A percentile compares a stretch with the other conserved stretches of the same genome.
Evolutionary conservation across 371 early-diverging fungal genomes (phyloP).

Genomic region (Caulochytrium protostelioides): DNA sequence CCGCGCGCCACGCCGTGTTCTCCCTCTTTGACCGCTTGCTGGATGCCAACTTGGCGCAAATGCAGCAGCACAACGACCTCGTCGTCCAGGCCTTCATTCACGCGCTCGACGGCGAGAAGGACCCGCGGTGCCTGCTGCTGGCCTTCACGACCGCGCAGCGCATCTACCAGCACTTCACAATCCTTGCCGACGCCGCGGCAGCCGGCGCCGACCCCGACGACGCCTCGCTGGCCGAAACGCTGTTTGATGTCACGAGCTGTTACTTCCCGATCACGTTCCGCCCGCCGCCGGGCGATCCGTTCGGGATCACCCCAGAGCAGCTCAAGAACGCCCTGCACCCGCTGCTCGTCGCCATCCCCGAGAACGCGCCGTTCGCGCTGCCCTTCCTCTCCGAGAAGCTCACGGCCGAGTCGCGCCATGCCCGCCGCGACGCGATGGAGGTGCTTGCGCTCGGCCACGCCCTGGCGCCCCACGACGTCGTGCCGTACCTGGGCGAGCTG

Average conservation of each 20-base stretch:
- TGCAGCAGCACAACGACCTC: slow-evolving; percentile 30
- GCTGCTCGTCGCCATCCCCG: no score
- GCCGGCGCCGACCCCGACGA: background rate
- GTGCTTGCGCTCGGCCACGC: background rate
- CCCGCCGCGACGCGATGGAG: background rate
- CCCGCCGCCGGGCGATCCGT: slow-evolving; percentile 79
- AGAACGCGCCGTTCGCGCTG: no score
- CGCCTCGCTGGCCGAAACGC: background rate
- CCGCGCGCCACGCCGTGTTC: slow-evolving; percentile 26
- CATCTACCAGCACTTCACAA: slow-evolving; percentile 45
- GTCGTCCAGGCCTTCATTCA: slow-evolving; percentile 64
- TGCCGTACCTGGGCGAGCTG: no score
- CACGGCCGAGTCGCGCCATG: background rate
- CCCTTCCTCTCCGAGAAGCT: background rate
- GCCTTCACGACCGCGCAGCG: slow-evolving; percentile 50
- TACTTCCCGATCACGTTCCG: slow-evolving; percentile 97
- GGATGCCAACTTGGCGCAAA: slow-evolving; percentile 12
- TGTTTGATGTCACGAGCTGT: slow-evolving; percentile 87
- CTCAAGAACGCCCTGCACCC: slow-evolving; percentile 54
- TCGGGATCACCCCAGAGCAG: slow-evolving; percentile 75
- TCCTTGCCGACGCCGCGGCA: slow-evolving; percentile 40
- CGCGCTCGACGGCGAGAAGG: slow-evolving; percentile 90
- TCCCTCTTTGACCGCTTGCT: slow-evolving; percentile 22
- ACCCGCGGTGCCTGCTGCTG: slow-evolving; percentile 75
- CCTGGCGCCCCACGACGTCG: no score